Evolutionary conservation across 208 protist species (phyloP), one percentile per base, ranked within the genome.

Genomic region (Crithidia sp.): DNA sequence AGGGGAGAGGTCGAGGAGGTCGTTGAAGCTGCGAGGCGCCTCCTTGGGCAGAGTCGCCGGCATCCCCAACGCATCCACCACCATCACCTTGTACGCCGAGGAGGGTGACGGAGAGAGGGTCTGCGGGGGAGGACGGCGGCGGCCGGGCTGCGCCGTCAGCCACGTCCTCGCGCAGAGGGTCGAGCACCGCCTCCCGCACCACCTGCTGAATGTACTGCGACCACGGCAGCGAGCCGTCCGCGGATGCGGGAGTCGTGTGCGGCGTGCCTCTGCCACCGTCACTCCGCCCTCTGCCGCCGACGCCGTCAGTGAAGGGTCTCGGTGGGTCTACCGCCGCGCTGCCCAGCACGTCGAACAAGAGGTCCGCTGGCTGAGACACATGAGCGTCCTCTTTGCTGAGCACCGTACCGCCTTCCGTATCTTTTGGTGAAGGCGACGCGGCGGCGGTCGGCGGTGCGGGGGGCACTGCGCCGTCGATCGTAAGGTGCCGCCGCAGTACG

Each of bases 1-100:
- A 16, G 88, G 85, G 45, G 81, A 83, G 66, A 96, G 45, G 47
- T 60, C 59, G 4, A 83, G 56, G 7, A 96, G 71, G 44, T 92
- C 85, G 5, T 83, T 71, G 60, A 96, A 87, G 37, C 72, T 83
- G 41, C 66, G 65, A 7, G 88, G 83, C 2, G 86, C 73, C 19
- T 47, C 82, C 12, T 10, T 43, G 7, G 81, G 85, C 54, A 90
- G 43, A 17, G 87, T 81, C 3, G 84, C 82, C 5, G 91, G 91
- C 91, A 96, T 96, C n/a, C 91, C 91, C 36, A 87, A 76, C 12
- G 77, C 65, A 71, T 96, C 91, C 10, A 84, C 81, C 14, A 96
- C 73, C 19, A 85, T 58, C 47, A 92, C 83, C 12, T 71, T 86
- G 75, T 92, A 83, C 13, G 49, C 58, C 58, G 45, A 73, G 77